These are phyloP conservation scores for Juncus effusus DNA, from an alignment of 176 grass and related monocot species.

Conservation along the genomic window DNA sequence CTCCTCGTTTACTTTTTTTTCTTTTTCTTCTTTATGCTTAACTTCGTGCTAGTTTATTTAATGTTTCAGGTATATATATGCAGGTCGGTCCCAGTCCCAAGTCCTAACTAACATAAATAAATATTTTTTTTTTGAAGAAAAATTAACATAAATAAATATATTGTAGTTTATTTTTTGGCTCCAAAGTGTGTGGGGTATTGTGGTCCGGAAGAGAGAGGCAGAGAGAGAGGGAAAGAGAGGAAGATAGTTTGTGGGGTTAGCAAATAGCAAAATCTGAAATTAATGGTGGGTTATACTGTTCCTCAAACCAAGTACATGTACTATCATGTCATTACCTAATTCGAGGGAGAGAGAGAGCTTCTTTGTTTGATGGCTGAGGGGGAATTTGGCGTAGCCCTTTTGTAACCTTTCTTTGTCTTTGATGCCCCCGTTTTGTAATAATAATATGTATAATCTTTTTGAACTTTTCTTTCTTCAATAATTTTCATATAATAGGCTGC, in stretches of 20 bases:
- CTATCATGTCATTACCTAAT: constrained; percentile 11
- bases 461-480: neutral
- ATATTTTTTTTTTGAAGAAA: neutral
- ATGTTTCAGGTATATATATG: too few species aligned
- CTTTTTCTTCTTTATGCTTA: too few species aligned
- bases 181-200: neutral
- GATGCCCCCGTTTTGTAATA: neutral
- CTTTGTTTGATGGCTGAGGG: neutral
- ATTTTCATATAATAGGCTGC: too few species aligned
- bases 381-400: neutral
- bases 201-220: neutral
- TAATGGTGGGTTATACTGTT: constrained; percentile 22
- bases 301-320: constrained; percentile 17
- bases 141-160: neutral
- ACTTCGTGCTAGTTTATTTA: too few species aligned
- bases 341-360: neutral
- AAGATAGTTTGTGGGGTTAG: constrained; percentile 12
- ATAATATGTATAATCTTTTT: neutral
- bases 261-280: neutral
- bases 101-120: neutral
- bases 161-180: neutral
- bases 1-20: too few species aligned
- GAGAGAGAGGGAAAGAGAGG: constrained; percentile 3
- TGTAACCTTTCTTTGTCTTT: neutral
- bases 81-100: too few species aligned